Conservation (phyloP, 208 protist genomes). For the Leishmania major region DNA sequence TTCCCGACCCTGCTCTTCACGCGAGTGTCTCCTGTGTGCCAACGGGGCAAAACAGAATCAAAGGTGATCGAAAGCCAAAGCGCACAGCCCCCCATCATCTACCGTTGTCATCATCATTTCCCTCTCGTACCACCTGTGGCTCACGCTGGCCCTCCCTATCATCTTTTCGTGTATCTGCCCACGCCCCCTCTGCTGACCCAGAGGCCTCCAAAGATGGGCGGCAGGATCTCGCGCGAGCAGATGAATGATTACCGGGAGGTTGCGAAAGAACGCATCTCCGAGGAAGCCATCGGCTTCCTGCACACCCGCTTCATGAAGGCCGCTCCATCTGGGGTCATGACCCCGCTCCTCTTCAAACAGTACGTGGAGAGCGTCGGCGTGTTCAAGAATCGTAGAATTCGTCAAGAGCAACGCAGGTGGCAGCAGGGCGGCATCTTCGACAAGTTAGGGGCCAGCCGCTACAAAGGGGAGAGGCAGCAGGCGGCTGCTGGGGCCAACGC, state of each 20-base stretch:
- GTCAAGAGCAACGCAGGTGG: conserved; percentile 22
- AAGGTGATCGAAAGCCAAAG: neutral
- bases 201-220: conserved; percentile 55
- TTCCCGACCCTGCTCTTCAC: neutral
- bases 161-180: neutral
- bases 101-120: neutral
- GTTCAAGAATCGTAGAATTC: conserved; percentile 75
- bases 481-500: neutral
- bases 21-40: neutral
- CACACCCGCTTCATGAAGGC: conserved; percentile 78
- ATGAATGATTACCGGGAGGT: conserved; percentile 86
- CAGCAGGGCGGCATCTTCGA: conserved; percentile 14
- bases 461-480: neutral
- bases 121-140: neutral
- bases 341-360: conserved; percentile 69
- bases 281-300: conserved; percentile 84
- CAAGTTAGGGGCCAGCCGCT: neutral
- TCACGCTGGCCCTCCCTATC: neutral
- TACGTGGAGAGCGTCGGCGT: conserved; percentile 85
- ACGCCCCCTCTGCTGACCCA: neutral
- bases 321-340: conserved; percentile 78
- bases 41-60: neutral
- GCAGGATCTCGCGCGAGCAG: conserved; percentile 67
- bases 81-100: neutral
- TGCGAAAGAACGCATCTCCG: conserved; percentile 80